A percentile compares a stretch with the other conserved stretches of the same genome.
Evolutionary conservation across 495 filamentous ascomycete species (phyloP).

Genomic region (Sphaerosporella brunnea): DNA sequence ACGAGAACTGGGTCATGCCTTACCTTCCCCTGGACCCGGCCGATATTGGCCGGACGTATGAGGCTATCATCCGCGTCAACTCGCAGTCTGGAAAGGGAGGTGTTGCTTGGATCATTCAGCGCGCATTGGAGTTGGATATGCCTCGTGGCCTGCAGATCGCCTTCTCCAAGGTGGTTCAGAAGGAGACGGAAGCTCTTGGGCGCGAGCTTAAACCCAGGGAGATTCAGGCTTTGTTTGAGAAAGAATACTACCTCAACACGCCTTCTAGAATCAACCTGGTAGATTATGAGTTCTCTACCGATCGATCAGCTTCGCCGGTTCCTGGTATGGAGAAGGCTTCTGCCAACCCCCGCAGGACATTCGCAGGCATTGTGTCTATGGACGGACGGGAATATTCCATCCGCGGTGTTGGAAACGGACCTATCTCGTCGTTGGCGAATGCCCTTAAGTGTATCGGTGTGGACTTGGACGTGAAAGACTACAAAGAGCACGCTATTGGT

Average conservation of each 20-base stretch:
- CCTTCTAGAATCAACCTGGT: conserved; percentile 64
- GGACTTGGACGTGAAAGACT: conserved; percentile 80
- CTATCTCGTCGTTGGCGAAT: conserved; percentile 72
- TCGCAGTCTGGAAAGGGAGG: conserved; percentile 92
- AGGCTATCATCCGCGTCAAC: conserved; percentile 95
- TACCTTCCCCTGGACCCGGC: conserved; percentile 87
- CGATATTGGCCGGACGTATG: conserved; percentile 90
- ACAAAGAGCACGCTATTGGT: conserved; percentile 91
- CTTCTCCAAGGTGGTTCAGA: conserved; percentile 76
- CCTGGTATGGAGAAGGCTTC: conserved; percentile 55
- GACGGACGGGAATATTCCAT: conserved; percentile 65
- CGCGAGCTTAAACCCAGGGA: conserved; percentile 70
- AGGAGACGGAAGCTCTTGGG: conserved; percentile 49
- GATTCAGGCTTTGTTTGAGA: conserved; percentile 70
- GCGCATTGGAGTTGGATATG: conserved; percentile 73
- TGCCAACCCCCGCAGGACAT: conserved; percentile 60
- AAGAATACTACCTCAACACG: conserved; percentile 63
- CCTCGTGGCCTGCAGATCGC: conserved; percentile 84
- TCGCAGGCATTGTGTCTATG: conserved; percentile 73
- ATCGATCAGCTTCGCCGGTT: conserved; percentile 60
- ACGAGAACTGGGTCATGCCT: conserved; percentile 54
- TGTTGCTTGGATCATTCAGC: conserved; percentile 84
- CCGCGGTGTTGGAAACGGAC: conserved; percentile 68
- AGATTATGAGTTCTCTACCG: conserved; percentile 80
- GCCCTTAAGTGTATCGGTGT: conserved; percentile 68